phyloP scores from a whole-genome alignment of 1,284 basidiomycete genomes.

The Ganoderma multipileum region DNA sequence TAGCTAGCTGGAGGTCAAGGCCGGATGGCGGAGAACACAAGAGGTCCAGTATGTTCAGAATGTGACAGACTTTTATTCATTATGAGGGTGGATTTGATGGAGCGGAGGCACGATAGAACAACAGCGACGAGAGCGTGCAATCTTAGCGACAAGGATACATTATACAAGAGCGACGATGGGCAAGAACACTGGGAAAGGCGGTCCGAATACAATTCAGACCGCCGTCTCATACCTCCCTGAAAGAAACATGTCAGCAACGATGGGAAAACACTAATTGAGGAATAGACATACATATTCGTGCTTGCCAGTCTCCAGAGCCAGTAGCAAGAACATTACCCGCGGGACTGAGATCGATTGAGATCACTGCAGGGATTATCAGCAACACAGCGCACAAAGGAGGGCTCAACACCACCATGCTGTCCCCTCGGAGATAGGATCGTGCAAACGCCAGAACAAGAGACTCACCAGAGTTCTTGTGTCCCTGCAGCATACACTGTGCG shows the following conservation, averaged over 20 bases:
- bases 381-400: neutral
- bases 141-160: slow-evolving; percentile 4
- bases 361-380: slow-evolving; percentile 53
- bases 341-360: slow-evolving; percentile 83
- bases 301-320: slow-evolving; percentile 85
- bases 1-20: neutral
- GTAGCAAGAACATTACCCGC: slow-evolving; percentile 78
- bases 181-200: neutral
- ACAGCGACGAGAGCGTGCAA: slow-evolving; percentile 7
- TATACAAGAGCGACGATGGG: neutral
- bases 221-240: slow-evolving; percentile 4
- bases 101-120: neutral
- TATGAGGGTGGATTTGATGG: neutral
- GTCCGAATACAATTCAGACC: neutral
- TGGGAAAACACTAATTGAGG: neutral
- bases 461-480: slow-evolving; percentile 84
- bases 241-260: neutral
- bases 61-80: neutral
- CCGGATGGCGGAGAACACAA: neutral
- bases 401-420: neutral
- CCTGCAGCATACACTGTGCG: slow-evolving; percentile 81
- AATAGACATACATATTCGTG: slow-evolving; percentile 69
- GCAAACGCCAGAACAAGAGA: slow-evolving; percentile 4
- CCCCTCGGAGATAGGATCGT: neutral
- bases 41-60: neutral